These are phyloP conservation scores for Acer negundo DNA, from an alignment of 345 rosid species.

Conservation along the genomic window DNA sequence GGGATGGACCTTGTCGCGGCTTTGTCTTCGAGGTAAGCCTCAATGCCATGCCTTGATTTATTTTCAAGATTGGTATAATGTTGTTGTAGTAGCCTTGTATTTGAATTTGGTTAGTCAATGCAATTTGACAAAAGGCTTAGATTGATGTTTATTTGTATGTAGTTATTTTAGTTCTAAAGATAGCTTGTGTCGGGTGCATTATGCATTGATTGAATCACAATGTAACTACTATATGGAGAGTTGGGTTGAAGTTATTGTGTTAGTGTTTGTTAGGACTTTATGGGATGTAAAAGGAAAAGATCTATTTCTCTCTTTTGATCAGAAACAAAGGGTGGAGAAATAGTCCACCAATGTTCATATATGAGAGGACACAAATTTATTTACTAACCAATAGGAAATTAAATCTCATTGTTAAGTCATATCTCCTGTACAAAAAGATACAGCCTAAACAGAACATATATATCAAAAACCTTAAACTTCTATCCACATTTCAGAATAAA, in stretches of 20 bases:
- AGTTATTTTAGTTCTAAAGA: background rate
- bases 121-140: background rate
- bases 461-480: no score
- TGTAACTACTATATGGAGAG: background rate
- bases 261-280: background rate
- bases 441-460: no score
- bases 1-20: conserved; percentile 76
- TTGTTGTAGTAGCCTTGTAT: background rate
- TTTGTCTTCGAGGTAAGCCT: conserved; percentile 70
- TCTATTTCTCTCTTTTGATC: no score
- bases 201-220: background rate
- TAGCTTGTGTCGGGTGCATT: background rate
- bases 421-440: no score
- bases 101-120: background rate
- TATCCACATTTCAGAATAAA: no score
- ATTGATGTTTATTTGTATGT: background rate
- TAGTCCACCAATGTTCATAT: no score
- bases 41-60: conserved; percentile 46
- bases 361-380: no score
- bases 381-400: no score
- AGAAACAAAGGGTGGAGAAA: no score
- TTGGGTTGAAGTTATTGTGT: background rate
- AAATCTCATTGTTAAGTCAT: no score
- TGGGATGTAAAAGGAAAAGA: background rate
- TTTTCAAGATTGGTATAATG: conserved; percentile 3